These are phyloP conservation scores for Periconia digitata DNA, from an alignment of 2,329 filamentous ascomycete genomes.

Conservation along the genomic window DNA sequence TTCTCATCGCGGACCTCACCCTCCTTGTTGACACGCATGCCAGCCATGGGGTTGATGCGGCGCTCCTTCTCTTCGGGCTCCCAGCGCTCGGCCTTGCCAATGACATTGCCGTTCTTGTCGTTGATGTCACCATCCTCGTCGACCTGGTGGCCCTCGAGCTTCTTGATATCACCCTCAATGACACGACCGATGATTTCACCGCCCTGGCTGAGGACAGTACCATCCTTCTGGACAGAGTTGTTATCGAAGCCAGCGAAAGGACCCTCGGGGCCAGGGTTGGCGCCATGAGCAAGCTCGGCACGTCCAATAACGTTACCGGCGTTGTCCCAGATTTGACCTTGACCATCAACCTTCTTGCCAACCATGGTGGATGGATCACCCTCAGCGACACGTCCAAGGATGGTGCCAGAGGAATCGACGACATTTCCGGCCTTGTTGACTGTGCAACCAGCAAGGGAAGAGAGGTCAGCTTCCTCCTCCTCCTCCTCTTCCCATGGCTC, in stretches of 20 bases:
- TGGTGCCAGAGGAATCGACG: slow-evolving; percentile 60
- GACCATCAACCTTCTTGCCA: slow-evolving; percentile 63
- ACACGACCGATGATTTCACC: slow-evolving; percentile 53
- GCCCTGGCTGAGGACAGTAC: slow-evolving; percentile 52
- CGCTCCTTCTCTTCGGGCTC: slow-evolving; percentile 57
- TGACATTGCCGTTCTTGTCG: slow-evolving; percentile 57
- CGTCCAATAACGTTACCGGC: slow-evolving; percentile 62
- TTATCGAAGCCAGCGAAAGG: slow-evolving; percentile 63
- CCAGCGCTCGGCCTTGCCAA: slow-evolving; percentile 56
- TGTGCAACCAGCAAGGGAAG: slow-evolving; percentile 61
- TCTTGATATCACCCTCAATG: slow-evolving; percentile 54
- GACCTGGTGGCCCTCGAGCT: slow-evolving; percentile 53
- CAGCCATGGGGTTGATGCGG: slow-evolving; percentile 62
- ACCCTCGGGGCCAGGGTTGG: slow-evolving; percentile 54
- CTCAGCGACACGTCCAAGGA: slow-evolving; percentile 60
- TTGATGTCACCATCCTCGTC: slow-evolving; percentile 56
- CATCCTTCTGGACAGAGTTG: slow-evolving; percentile 60
- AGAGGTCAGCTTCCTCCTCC: slow-evolving; percentile 56
- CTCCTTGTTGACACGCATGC: slow-evolving; percentile 56
- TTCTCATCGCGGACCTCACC: slow-evolving; percentile 56
- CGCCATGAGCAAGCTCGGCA: slow-evolving; percentile 59
- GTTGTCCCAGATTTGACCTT: slow-evolving; percentile 66
- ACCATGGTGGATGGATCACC: slow-evolving; percentile 59
- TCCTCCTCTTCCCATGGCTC: slow-evolving; percentile 58
- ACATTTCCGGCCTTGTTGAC: slow-evolving; percentile 67